phyloP scores from a whole-genome alignment of 371 early-diverging fungal genomes.

The Chytridium lagenaria region DNA sequence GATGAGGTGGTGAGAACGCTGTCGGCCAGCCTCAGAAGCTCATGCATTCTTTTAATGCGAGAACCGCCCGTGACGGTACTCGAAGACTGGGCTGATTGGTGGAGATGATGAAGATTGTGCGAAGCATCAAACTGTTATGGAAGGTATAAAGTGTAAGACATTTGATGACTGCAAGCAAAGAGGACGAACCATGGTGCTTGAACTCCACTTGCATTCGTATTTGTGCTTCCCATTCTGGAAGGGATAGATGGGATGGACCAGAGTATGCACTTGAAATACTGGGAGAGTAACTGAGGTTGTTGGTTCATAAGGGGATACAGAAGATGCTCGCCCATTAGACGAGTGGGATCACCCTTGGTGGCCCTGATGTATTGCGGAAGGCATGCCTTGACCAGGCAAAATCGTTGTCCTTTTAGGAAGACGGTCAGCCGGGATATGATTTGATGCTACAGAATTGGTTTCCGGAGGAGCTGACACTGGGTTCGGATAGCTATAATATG shows the following conservation, averaged over 20 bases:
- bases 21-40: constrained; percentile 8
- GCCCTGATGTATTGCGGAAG: not conserved
- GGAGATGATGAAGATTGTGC: constrained; percentile 10
- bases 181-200: not conserved
- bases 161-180: not conserved
- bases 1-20: constrained; percentile 4
- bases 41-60: not conserved
- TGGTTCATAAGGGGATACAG: not conserved
- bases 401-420: constrained; percentile 11
- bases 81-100: constrained; percentile 10
- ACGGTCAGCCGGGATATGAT: constrained; percentile 1
- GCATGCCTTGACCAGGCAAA: constrained; percentile 3
- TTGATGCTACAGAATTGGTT: constrained; percentile 5
- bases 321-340: not conserved
- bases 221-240: not conserved
- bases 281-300: not conserved
- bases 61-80: not conserved
- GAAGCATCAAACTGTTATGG: constrained; percentile 3
- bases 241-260: not conserved
- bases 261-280: not conserved
- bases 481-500: not conserved
- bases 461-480: not conserved
- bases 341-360: not conserved
- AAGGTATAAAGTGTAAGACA: too few relatives aligned
- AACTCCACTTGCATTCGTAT: too few relatives aligned